Base-by-base conservation (phyloP, 768 basidiomycete genomes). In the Russula griseocarnosa region DNA sequence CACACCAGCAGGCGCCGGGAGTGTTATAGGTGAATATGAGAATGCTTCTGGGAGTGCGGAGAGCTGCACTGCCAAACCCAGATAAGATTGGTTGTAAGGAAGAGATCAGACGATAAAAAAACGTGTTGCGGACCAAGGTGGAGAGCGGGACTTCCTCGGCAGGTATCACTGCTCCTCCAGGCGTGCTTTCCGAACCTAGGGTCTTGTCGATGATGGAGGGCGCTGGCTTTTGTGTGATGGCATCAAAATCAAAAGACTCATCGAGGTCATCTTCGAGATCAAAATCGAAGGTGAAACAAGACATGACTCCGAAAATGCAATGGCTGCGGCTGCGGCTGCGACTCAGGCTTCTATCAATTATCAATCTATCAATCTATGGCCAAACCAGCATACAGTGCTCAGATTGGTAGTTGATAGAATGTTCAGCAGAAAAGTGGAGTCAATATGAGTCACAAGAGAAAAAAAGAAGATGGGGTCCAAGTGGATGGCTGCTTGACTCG, bases 1-100 rank as follows among this genome's bases (percentile, higher is more conserved):
- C 20, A 16, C n/a, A 40, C 38, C 44, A n/a, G 22, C 9, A 50
- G 59, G 26, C 44, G 1, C 71, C 2, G 84, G 82, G 5, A 89
- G 74, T 3, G 74, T 70, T 16, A 94, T 68, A 3, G 90, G 86
- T 0, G 95, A 93, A 72, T 88, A 94, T 0, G 92, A 93, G 66
- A 98, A 85, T 13, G 81, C 74, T 2, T 81, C 76, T 0, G 94
- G 94, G 6, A 96, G 79, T 5, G 78, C 74, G 58, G 82, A 77
- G 58, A 94, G 73, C 92, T 94, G 76, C 66, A 69, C 66, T 70
- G 73, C 69, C 20, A 53, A 34, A 18, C 38, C 63, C 49, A 63
- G 51, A 32, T 34, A 44, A 26, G 36, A 49, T 52, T 24, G 20
- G 16, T 20, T 11, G 55, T 22, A 28, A 11, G 62, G 7, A 5